Conservation (phyloP, 768 basidiomycete genomes). For the Rubroboletus satanas region DNA sequence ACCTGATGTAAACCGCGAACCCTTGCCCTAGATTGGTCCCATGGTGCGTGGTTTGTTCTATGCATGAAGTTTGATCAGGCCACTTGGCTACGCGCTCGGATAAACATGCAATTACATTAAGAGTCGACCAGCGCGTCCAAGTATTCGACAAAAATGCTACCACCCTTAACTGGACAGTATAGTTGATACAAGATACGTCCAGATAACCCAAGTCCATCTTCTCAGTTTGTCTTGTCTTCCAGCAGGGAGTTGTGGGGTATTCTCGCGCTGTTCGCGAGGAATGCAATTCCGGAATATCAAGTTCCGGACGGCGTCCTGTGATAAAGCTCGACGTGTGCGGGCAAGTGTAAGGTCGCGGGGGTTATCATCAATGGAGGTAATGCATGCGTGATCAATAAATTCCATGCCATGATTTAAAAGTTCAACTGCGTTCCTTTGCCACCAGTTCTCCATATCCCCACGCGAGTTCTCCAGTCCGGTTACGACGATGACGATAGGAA, state of each 20-base stretch:
- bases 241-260: background rate
- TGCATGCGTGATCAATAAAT: conserved; percentile 31
- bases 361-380: conserved; percentile 30
- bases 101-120: background rate
- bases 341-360: conserved; percentile 9
- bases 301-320: conserved; percentile 21
- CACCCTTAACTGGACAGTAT: background rate
- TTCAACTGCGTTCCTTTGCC: conserved; percentile 24
- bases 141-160: background rate
- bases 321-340: conserved; percentile 21
- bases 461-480: conserved; percentile 37
- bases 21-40: conserved; percentile 1
- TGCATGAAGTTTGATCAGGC: background rate
- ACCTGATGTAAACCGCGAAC: background rate
- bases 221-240: background rate
- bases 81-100: background rate
- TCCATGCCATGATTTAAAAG: conserved; percentile 23
- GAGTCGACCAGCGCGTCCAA: background rate
- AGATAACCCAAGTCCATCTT: conserved; percentile 12
- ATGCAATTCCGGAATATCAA: conserved; percentile 23
- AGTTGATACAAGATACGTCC: conserved; percentile 15
- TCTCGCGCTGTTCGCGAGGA: conserved; percentile 3
- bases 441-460: conserved; percentile 35
- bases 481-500: conserved; percentile 38
- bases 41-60: background rate